Percentiles rank a stretch among this genome's conserved stretches.
Conservation (phyloP, 78 protist species). For the Dictyostelium citrinum region DNA sequence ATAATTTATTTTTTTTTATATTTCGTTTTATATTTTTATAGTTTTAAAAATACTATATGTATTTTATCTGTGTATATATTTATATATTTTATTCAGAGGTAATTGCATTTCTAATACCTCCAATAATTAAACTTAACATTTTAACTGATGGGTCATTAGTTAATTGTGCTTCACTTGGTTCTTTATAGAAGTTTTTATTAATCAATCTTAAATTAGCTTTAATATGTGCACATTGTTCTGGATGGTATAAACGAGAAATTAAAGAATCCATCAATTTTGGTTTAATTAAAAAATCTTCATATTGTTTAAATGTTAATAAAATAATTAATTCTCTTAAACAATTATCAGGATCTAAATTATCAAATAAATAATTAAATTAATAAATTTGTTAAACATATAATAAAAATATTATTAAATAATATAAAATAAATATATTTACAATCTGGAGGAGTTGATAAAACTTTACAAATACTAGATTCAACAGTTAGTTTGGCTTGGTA, state of each 20-base stretch:
- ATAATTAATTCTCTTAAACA: slow-evolving; percentile 35
- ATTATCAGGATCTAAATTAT: background rate
- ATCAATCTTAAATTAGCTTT: background rate
- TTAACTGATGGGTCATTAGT: slow-evolving; percentile 23
- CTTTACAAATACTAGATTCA: background rate
- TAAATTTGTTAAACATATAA: background rate
- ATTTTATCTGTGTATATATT: too few relatives aligned
- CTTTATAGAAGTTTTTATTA: background rate
- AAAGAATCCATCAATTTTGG: background rate
- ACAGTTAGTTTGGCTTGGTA: background rate
- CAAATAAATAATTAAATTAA: too few relatives aligned
- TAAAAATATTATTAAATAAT: background rate
- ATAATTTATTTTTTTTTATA: background rate
- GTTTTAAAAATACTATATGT: too few relatives aligned
- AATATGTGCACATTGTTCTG: background rate
- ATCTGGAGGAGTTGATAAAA: background rate
- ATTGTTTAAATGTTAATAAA: slow-evolving; percentile 42
- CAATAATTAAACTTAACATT: background rate
- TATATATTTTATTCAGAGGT: background rate
- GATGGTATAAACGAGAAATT: background rate
- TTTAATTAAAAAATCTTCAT: slow-evolving; percentile 6
- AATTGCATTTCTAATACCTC: slow-evolving; percentile 36
- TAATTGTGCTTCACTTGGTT: background rate
- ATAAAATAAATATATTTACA: background rate
- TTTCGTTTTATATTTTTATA: background rate